A percentile compares a stretch with the other conserved stretches of the same genome.
Conservation (phyloP, 331 rosid genomes). For the Malus hybrid region DNA sequence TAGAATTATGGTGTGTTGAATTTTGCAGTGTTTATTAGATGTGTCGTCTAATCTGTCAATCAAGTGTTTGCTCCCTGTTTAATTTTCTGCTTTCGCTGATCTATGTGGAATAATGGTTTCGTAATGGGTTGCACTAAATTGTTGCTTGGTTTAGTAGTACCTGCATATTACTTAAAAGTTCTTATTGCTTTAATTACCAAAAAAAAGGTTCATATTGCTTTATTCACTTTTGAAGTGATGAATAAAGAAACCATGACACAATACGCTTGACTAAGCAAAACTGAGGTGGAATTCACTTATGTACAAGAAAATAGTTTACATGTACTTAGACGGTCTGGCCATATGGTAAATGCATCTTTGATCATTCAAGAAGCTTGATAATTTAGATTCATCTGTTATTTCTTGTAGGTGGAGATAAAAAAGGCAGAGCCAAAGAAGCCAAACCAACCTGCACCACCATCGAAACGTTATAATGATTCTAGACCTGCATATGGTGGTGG, state of each 20-base stretch:
- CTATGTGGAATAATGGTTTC: not conserved
- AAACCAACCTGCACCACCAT: constrained; percentile 61
- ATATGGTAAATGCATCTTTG: not conserved
- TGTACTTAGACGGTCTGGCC: not conserved
- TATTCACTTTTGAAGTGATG: not conserved
- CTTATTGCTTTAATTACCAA: too few relatives aligned
- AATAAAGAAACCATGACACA: not conserved
- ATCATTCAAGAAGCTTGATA: constrained; percentile 1
- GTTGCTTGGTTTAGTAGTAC: not conserved
- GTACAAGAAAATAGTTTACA: not conserved
- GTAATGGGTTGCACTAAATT: not conserved
- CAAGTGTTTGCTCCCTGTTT: not conserved
- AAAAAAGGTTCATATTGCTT: not conserved
- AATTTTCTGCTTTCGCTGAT: not conserved
- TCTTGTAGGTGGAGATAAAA: constrained; percentile 85
- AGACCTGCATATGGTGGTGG: constrained; percentile 65
- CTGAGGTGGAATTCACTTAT: not conserved
- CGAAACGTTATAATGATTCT: constrained; percentile 76
- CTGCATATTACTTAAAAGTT: not conserved
- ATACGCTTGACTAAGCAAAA: not conserved
- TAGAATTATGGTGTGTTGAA: not conserved
- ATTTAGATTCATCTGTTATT: not conserved
- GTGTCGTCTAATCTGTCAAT: not conserved
- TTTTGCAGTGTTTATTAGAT: not conserved
- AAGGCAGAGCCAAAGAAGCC: constrained; percentile 96